A percentile compares a stretch with the other conserved stretches of the same genome.
These are phyloP conservation scores for Botryosphaeria dothidea DNA, from an alignment of 2,329 filamentous ascomycete species.

Conservation along the genomic window DNA sequence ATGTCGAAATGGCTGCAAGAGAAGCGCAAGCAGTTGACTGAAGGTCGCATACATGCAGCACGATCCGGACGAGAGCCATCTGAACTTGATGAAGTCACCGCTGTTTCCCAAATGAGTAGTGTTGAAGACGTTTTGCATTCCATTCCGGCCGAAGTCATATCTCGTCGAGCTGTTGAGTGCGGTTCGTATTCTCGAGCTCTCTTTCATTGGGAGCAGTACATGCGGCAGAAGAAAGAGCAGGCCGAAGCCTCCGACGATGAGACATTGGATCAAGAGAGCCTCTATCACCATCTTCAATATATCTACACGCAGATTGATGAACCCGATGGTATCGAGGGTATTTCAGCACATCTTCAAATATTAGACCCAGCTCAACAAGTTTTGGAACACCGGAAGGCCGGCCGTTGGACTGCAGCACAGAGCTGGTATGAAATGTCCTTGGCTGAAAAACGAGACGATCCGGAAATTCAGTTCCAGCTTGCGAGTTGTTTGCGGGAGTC, in stretches of 20 bases:
- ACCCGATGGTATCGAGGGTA: conserved; percentile 92
- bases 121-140: conserved; percentile 73
- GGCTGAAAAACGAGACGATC: conserved; percentile 73
- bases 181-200: conserved; percentile 89
- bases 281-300: conserved; percentile 79
- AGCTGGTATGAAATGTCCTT: conserved; percentile 96
- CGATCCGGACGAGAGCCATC: conserved; percentile 45
- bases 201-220: conserved; percentile 93
- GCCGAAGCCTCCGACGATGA: conserved; percentile 52
- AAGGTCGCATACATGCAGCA: conserved; percentile 42
- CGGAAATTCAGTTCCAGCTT: conserved; percentile 78
- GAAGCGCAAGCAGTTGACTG: conserved; percentile 58
- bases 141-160: conserved; percentile 72
- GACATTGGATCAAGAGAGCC: conserved; percentile 56
- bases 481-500: conserved; percentile 89
- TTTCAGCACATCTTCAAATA: conserved; percentile 81
- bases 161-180: conserved; percentile 86
- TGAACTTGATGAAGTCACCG: conserved; percentile 53
- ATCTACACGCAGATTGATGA: conserved; percentile 98
- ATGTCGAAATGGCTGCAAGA: conserved; percentile 85
- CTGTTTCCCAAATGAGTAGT: conserved; percentile 57
- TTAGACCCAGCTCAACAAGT: conserved; percentile 94
- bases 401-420: conserved; percentile 90
- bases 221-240: conserved; percentile 56
- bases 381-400: conserved; percentile 87